Evolutionary conservation across 371 early-diverging fungal species (phyloP), one percentile per base, ranked within the genome.

Genomic region (Actinomortierella ambigua): DNA sequence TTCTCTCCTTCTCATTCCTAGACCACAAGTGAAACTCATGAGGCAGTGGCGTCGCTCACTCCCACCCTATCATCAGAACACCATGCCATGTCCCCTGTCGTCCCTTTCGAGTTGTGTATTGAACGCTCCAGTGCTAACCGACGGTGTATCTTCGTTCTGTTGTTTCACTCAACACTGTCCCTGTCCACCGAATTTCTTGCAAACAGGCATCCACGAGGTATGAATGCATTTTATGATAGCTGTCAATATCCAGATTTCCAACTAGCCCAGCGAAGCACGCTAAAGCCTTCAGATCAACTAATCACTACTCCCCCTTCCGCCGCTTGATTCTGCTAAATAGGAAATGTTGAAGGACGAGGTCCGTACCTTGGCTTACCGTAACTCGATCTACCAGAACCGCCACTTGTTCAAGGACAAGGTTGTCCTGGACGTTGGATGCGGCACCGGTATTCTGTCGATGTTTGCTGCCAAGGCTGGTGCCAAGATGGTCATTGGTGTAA

Each of bases 401-500:
- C 93, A 94, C 76, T 81, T 93, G 50, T 98, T 98, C 87, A 88
- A 95, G 78, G 95, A 90, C 81, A 98, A 98, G 87, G 84, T 96
- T 53, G 99, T 98, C 29, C 86, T 98, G 50, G 99, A 98, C 79
- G 96, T 98, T 40, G 99, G 99, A 55, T 98, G 99, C 66, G 99
- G 98, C 61, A 98, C 98, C 27, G 98, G 95, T 55, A 97, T 97
- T 60, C 83, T 97, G 51, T 93, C 93, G 65, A 96, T 98, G 97
- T 98, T 98, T 82, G 97, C 97, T n/a, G 97, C 98, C 53, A 93
- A 91, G 80, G 89, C 97, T 24, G 96, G 99, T 22, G 99, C 99
- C 50, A 89, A 90, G 77, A 89, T 92, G 75, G 95, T 95, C 26
- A 92, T 93, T 77, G 95, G 94, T 60, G 94, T 93, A 84, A 71